Evolutionary conservation across 2,329 filamentous ascomycete genomes (phyloP).

Genomic region (Hypoxylon sp.): DNA sequence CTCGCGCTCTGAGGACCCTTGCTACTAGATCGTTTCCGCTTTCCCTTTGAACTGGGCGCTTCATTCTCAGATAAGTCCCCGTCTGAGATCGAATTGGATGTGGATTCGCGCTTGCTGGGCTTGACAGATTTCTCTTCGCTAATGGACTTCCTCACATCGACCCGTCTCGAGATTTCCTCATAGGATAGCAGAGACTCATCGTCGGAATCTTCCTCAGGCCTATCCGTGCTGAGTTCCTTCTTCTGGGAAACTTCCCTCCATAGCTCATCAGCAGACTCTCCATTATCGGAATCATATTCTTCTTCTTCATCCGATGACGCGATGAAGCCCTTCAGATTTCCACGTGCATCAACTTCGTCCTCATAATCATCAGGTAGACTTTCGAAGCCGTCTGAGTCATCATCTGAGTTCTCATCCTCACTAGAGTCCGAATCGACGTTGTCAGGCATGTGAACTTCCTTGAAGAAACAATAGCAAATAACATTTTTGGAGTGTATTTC

Average conservation of each 20-base stretch:
- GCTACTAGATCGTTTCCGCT: slow-evolving; percentile 25
- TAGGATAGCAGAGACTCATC: slow-evolving; percentile 32
- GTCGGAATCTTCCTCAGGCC: slow-evolving; percentile 33
- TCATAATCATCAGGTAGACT: slow-evolving; percentile 38
- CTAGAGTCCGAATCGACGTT: slow-evolving; percentile 14
- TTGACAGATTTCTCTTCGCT: slow-evolving; percentile 4
- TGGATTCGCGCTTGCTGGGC: slow-evolving; percentile 22
- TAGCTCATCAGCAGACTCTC: slow-evolving; percentile 14
- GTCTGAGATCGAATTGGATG: slow-evolving; percentile 12
- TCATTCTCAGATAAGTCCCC: background rate
- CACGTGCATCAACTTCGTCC: slow-evolving; percentile 41
- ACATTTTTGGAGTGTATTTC: slow-evolving; percentile 45
- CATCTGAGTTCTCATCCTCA: slow-evolving; percentile 28
- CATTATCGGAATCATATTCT: slow-evolving; percentile 8
- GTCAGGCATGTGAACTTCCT: slow-evolving; percentile 42
- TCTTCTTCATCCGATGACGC: slow-evolving; percentile 32
- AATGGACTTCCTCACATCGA: background rate
- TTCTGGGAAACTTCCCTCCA: slow-evolving; percentile 11
- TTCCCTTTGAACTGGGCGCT: background rate
- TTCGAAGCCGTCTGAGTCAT: slow-evolving; percentile 29
- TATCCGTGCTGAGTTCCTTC: slow-evolving; percentile 12
- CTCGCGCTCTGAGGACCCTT: background rate
- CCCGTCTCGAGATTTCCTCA: slow-evolving; percentile 27
- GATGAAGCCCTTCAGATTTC: slow-evolving; percentile 47
- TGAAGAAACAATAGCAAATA: slow-evolving; percentile 48